These are phyloP conservation scores for Colletotrichum neosansevieriae DNA, from an alignment of 2,329 filamentous ascomycete species.

Conservation along the genomic window DNA sequence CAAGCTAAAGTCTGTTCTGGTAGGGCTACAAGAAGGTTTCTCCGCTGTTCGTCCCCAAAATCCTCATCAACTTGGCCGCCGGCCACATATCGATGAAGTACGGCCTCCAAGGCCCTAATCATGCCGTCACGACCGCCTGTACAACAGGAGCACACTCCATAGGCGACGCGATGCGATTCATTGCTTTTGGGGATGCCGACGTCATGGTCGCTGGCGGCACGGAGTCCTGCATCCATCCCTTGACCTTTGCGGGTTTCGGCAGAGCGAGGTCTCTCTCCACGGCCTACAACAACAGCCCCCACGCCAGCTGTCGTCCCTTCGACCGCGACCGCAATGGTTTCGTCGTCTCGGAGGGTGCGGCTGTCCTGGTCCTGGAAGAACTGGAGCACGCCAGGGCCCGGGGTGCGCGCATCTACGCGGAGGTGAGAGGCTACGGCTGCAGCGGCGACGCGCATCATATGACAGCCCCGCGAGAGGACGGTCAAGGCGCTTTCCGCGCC, in stretches of 20 bases:
- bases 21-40: constrained; percentile 94
- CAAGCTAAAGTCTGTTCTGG: constrained; percentile 37
- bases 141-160: constrained; percentile 96
- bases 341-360: constrained; percentile 92
- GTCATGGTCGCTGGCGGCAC: constrained; percentile 97
- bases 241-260: constrained; percentile 92
- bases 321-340: constrained; percentile 85
- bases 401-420: constrained; percentile 87
- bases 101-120: constrained; percentile 91
- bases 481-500: constrained; percentile 82
- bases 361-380: constrained; percentile 89
- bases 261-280: constrained; percentile 88
- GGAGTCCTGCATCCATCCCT: constrained; percentile 94
- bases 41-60: constrained; percentile 90
- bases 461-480: constrained; percentile 88
- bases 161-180: constrained; percentile 92
- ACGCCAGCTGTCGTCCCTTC: constrained; percentile 85
- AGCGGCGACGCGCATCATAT: constrained; percentile 94
- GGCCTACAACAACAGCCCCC: constrained; percentile 79
- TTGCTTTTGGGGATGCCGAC: constrained; percentile 90
- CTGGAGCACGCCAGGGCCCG: constrained; percentile 86
- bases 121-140: constrained; percentile 92
- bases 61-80: constrained; percentile 94
- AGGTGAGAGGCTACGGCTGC: constrained; percentile 88
- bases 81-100: constrained; percentile 95